Evolutionary conservation across 441 rosid species (phyloP), one percentile per base, ranked within the genome.

Genomic region (Arabidopsis lyrata): DNA sequence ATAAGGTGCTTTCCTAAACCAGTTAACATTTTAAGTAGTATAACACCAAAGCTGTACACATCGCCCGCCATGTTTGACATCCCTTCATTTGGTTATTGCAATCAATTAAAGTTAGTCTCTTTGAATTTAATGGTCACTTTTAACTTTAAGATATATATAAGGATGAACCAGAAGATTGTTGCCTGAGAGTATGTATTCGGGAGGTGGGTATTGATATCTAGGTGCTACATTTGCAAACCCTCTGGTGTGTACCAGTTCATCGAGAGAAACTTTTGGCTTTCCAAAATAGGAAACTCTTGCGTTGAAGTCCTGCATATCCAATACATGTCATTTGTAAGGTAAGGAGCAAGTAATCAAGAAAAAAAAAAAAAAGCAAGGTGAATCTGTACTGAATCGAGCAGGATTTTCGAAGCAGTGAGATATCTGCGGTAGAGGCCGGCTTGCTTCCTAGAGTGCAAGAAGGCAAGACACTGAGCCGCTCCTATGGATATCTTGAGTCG

Each of bases 31-130:
- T n/a, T 10, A 0, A 62, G 38, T 5, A 62, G 38, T 8, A 62
- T 62, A 62, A 62, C n/a, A 9, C 52, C 38, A 5, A 62, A 62
- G 36, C 52, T 42, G 20, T 62, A 62, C 1, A 62, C 52, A 62
- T 62, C 66, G 0, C 64, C 32, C 12, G 48, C 6, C 64, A 12
- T 60, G 32, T 60, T 8, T 0, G 11, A 42, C 35, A 13, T 41
- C 22, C 66, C 66, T 61, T 20, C 35, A 60, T 60, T 6, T 24
- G 6, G 8, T 16, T 16, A 11, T 11, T 22, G 56, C 15, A 18
- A 58, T 18, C 11, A 10, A 24, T 20, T 35, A n/a, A 35, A 2
- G 44, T 57, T 11, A 16, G 63, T 35, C 31, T 18, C 31, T 36
- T 59, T 59, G 10, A 45, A 36, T 15, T 3, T 36, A 58, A 36